Evolutionary conservation across 176 grass and related monocot species (phyloP).

Genomic region (Pontederia paniculata): DNA sequence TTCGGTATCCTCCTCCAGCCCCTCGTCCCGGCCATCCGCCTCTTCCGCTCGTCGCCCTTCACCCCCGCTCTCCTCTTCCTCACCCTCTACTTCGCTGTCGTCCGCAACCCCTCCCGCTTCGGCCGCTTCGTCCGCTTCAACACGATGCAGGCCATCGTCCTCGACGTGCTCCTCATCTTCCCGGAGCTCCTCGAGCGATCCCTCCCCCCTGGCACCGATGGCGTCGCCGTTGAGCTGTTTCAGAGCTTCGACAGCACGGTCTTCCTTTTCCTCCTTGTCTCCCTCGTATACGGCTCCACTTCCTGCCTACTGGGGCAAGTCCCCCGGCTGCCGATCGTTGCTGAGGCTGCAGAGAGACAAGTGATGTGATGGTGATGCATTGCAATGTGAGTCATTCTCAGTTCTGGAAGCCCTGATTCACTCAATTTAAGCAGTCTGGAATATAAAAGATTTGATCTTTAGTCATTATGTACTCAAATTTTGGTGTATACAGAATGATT

Average conservation of each 20-base stretch:
- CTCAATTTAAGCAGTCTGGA: too few relatives aligned
- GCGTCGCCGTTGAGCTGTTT: slow-evolving; percentile 49
- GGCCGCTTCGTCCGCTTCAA: slow-evolving; percentile 94
- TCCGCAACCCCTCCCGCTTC: slow-evolving; percentile 66
- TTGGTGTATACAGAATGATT: too few relatives aligned
- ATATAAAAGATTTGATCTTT: too few relatives aligned
- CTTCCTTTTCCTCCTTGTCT: slow-evolving; percentile 84
- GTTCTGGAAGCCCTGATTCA: slow-evolving; percentile 3
- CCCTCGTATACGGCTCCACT: slow-evolving; percentile 55
- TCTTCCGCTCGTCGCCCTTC: slow-evolving; percentile 69
- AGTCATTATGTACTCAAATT: too few relatives aligned
- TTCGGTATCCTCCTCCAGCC: slow-evolving; percentile 51
- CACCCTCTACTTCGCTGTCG: slow-evolving; percentile 88
- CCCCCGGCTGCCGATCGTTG: slow-evolving; percentile 64
- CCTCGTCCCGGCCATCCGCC: slow-evolving; percentile 56
- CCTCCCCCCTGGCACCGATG: slow-evolving; percentile 25
- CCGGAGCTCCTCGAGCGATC: slow-evolving; percentile 70
- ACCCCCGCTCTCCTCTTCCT: slow-evolving; percentile 81
- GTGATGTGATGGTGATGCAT: slow-evolving; percentile 51
- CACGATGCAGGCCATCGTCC: slow-evolving; percentile 87
- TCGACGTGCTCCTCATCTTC: slow-evolving; percentile 81
- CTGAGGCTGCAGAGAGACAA: slow-evolving; percentile 87
- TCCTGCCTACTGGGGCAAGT: slow-evolving; percentile 67
- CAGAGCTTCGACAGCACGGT: slow-evolving; percentile 69
- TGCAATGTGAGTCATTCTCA: slow-evolving; percentile 4